A percentile compares a stretch with the other conserved stretches of the same genome.
phyloP scores from a whole-genome alignment of 2,329 filamentous ascomycete species.

The Tricladium varicosporioides region DNA sequence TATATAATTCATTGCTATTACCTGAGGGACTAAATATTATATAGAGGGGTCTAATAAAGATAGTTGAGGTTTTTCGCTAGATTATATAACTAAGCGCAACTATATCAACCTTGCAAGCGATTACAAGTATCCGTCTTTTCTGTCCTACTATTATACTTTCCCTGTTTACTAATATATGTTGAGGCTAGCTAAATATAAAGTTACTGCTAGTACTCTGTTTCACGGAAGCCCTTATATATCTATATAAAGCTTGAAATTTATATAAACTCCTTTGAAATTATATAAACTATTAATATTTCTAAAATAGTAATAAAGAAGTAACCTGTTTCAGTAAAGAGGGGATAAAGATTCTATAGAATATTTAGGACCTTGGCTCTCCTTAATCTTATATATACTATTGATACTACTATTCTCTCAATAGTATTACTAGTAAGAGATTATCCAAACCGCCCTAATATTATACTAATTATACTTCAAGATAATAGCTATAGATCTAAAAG shows the following conservation, averaged over 20 bases:
- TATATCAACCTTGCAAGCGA: neutral
- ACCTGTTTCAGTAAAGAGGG: conserved; percentile 6
- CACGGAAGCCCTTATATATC: conserved; percentile 3
- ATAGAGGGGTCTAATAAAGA: conserved; percentile 3
- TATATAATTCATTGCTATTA: conserved; percentile 5
- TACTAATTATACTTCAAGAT: conserved; percentile 33
- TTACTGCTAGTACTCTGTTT: conserved; percentile 6
- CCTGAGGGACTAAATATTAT: neutral
- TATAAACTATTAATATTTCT: conserved; percentile 7
- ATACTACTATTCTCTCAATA: conserved; percentile 55
- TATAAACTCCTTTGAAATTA: conserved; percentile 5
- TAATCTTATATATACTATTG: conserved; percentile 58
- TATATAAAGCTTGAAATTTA: conserved; percentile 6
- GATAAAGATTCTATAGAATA: conserved; percentile 24
- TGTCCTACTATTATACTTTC: conserved; percentile 7
- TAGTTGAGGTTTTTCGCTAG: neutral
- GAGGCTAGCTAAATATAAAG: conserved; percentile 14
- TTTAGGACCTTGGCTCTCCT: conserved; percentile 26
- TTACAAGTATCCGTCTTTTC: conserved; percentile 11
- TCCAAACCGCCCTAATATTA: neutral
- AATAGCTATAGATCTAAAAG: conserved; percentile 50
- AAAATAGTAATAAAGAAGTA: neutral
- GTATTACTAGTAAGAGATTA: conserved; percentile 23
- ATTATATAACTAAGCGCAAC: conserved; percentile 10
- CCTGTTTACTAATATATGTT: too few relatives aligned